Base-by-base conservation (phyloP, 2,329 filamentous ascomycete genomes). In the Curvularia verruculosa region DNA sequence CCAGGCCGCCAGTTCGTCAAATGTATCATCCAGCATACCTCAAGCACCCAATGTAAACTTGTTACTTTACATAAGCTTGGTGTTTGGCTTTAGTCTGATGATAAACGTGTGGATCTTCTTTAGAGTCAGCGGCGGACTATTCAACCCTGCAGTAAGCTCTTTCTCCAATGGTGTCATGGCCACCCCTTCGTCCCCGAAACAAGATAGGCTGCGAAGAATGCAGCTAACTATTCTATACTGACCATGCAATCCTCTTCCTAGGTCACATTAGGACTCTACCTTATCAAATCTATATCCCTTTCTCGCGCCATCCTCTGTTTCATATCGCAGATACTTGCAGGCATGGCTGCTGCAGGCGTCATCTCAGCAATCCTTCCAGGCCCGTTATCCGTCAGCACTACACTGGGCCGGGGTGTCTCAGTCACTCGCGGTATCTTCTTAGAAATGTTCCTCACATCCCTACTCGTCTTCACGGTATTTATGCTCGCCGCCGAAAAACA, bases 401-500 rank as follows among this genome's bases (percentile, higher is more conserved):
- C 71, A 5, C 71, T 78, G 2, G 72, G 70, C 7, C 39, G 53
- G 6, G 68, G 67, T 3, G 70, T 74, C 2, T 70, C 72, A 0
- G 56, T 68, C 10, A 67, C 70, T 0, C 70, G 63, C 24, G 76
- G 75, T 23, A 65, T 78, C 24, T 78, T 78, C 53, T 71, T 78
- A 36, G 76, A 78, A 44, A 75, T 75, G 68, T 76, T 78, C 52
- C 61, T 78, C 7, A 77, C 76, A 2, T 70, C 74, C 0, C 64
- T 76, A 19, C 73, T 78, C 41, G 71, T 78, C 53, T 77, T 78
- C 50, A 77, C 75, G 2, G 77, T 78, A 47, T 76, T 78, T 65
- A 88, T 91, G 84, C 80, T 91, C 43, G 88, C 88, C 0, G 85
- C 86, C 3, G 88, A 91, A 71, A 91, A 92, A 77, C 88, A 91